Evolutionary conservation across 1,139 yeast genomes (phyloP).

Genomic region (Ogataea hybrid): DNA sequence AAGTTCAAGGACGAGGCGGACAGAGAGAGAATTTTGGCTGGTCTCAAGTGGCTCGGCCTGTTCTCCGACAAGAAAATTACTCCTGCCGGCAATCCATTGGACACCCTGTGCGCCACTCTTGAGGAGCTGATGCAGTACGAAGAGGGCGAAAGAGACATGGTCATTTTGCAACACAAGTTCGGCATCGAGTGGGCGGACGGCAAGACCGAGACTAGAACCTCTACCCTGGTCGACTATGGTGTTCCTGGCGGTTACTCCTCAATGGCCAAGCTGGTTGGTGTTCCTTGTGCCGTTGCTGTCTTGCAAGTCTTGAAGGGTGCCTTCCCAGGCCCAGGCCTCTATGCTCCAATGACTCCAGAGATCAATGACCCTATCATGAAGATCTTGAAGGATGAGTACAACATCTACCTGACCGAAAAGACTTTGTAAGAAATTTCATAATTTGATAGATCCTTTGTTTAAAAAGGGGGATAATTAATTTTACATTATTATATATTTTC

Average conservation of each 20-base stretch:
- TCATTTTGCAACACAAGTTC: constrained; percentile 94
- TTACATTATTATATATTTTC: neutral
- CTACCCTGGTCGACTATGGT: constrained; percentile 95
- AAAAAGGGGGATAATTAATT: constrained; percentile 5
- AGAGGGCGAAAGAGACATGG: constrained; percentile 93
- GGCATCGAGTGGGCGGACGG: constrained; percentile 98
- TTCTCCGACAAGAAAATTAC: constrained; percentile 73
- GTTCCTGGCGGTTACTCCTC: constrained; percentile 92
- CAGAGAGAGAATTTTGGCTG: constrained; percentile 81
- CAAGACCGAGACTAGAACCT: constrained; percentile 83
- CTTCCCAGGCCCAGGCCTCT: constrained; percentile 75
- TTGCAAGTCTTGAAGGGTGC: constrained; percentile 84
- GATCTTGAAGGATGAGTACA: constrained; percentile 85
- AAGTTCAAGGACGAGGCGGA: constrained; percentile 79
- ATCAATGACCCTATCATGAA: constrained; percentile 88
- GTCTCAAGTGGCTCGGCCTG: constrained; percentile 92
- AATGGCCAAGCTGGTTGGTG: constrained; percentile 98
- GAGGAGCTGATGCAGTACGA: constrained; percentile 96
- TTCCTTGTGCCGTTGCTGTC: constrained; percentile 96
- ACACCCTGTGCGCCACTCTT: constrained; percentile 93
- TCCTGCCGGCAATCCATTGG: constrained; percentile 93
- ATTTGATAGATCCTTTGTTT: constrained; percentile 4
- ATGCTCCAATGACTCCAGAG: constrained; percentile 92
- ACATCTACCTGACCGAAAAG: constrained; percentile 86
- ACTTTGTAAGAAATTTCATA: constrained; percentile 39